phyloP scores from a whole-genome alignment of 2,329 filamentous ascomycete species.

The Teratosphaeria destructans region DNA sequence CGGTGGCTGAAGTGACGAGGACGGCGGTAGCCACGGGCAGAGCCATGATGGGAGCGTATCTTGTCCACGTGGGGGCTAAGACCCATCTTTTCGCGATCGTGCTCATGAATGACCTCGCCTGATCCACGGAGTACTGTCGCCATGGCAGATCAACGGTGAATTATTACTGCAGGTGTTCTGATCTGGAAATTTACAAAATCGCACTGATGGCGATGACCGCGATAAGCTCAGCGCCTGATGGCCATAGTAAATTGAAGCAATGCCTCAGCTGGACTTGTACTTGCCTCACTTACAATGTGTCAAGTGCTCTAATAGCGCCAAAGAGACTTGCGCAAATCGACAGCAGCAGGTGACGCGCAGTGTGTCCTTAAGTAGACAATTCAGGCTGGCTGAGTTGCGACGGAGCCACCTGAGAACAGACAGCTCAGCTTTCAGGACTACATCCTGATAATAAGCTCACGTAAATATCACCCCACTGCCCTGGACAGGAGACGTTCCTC shows the following conservation, averaged over 20 bases:
- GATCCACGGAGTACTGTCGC: neutral
- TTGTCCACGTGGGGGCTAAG: neutral
- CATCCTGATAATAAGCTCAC: neutral
- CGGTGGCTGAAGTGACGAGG: neutral
- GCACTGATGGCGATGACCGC: neutral
- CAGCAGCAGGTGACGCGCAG: too few relatives aligned
- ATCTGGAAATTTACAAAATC: neutral
- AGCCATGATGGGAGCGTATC: neutral
- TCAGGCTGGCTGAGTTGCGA: too few relatives aligned
- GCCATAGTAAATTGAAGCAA: neutral
- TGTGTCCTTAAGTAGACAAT: too few relatives aligned
- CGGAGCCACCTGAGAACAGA: too few relatives aligned
- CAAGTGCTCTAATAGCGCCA: too few relatives aligned
- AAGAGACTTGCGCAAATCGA: too few relatives aligned
- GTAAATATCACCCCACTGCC: neutral
- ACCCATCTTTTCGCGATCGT: neutral
- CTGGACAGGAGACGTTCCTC: neutral
- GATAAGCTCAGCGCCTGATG: neutral
- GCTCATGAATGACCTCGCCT: neutral
- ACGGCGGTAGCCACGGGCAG: neutral
- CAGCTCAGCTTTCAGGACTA: too few relatives aligned
- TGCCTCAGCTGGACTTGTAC: too few relatives aligned
- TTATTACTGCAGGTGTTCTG: neutral
- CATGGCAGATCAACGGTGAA: neutral
- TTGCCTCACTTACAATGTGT: too few relatives aligned